A percentile compares a stretch with the other conserved stretches of the same genome.
Evolutionary conservation across 129 eudicot genomes (phyloP).

Genomic region (Logfia minima): DNA sequence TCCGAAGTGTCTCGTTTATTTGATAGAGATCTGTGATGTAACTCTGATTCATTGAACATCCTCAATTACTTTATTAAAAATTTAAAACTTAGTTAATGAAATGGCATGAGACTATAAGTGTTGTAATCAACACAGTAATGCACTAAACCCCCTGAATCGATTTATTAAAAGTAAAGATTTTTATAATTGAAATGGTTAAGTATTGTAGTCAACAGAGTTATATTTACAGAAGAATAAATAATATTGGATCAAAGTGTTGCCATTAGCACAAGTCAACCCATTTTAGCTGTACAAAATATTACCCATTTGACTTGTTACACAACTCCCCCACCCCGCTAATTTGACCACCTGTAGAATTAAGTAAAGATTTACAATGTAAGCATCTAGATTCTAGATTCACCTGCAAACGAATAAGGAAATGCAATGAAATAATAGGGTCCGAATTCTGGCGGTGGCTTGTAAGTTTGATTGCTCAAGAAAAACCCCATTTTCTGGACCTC

Average conservation of each 20-base stretch:
- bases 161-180: no score
- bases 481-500: constrained; percentile 76
- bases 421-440: constrained; percentile 95
- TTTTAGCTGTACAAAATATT: neutral
- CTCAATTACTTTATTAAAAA: no score
- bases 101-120: no score
- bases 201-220: no score
- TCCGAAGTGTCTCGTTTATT: neutral
- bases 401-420: constrained; percentile 61
- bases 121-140: no score
- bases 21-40: no score
- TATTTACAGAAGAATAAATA: neutral
- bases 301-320: neutral
- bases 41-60: no score
- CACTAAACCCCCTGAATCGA: no score
- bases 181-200: no score
- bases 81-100: no score
- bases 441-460: constrained; percentile 79
- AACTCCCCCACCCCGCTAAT: neutral
- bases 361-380: neutral
- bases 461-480: constrained; percentile 74
- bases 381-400: constrained; percentile 32
- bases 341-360: neutral
- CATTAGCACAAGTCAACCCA: neutral
- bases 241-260: neutral